Evolutionary conservation across 768 basidiomycete genomes (phyloP), one percentile per base, ranked within the genome.

Genomic region (Mycena chlorophos): DNA sequence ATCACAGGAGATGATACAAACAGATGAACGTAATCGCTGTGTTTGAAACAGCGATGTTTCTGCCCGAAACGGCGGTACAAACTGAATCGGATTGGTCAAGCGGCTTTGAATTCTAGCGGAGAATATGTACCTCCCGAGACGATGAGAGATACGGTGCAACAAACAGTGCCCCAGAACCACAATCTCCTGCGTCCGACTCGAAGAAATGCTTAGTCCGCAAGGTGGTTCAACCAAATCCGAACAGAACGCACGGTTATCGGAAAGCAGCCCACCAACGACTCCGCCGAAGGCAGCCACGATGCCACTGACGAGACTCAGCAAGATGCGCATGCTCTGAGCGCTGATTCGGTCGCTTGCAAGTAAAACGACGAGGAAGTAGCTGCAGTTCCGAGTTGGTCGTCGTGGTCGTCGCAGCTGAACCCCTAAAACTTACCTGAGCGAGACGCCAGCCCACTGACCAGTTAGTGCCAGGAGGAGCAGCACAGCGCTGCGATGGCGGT

Each of bases 401-500:
- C 23, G 8, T 31, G 31, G 3, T 5, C 23, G 42, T n/a, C 10
- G 14, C 45, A 39, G 40, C 14, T 4, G 22, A 34, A 26, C 10
- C 22, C 13, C 22, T 40, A 13, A 34, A 22, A 55, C 60, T 13
- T 68, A 81, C 65, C 80, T 79, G 25, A 83, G 71, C 49, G 79
- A 80, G 60, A 80, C 81, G 42, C 82, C 80, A 43, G 79, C 77
- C 75, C 79, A 81, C 73, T 83, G 81, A 16, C 79, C 81, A 53
- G 81, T 82, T 61, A 83, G 74, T 16, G 78, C 78, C 74, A 84
- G 81, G 49, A 82, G 67, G 20, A 82, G 58, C 65, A 82, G 75
- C 74, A 79, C 73, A 51, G 70, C 73, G 13, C 71, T 76, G 52
- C 80, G 67, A 61, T 76, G 80, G 37, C 78, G 71, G 8, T 76